Evolutionary conservation across 2,329 filamentous ascomycete species (phyloP).

Genomic region (Aureobasidium sp.): DNA sequence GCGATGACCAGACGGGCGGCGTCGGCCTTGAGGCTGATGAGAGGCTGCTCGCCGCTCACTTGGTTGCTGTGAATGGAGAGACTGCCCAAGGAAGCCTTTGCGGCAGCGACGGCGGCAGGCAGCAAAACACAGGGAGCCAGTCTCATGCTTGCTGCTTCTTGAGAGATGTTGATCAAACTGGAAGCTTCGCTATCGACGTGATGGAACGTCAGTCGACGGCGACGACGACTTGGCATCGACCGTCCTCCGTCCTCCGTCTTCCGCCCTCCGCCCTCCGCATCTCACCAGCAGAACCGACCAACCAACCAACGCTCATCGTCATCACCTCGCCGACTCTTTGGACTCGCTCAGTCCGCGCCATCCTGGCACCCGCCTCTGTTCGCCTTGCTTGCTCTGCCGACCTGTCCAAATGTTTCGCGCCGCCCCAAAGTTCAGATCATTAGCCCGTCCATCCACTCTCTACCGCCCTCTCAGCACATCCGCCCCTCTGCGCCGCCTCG

Average conservation of each 20-base stretch:
- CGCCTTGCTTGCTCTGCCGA: background rate
- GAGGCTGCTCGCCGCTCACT: conserved; percentile 33
- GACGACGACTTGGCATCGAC: background rate
- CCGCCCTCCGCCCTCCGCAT: background rate
- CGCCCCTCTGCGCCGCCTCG: background rate
- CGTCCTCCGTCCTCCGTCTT: background rate
- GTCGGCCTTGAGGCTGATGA: conserved; percentile 38
- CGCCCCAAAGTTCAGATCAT: conserved; percentile 7
- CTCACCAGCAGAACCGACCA: background rate
- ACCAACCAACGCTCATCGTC: background rate
- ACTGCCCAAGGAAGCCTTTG: conserved; percentile 27
- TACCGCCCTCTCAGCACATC: conserved; percentile 4
- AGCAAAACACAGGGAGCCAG: conserved; percentile 34
- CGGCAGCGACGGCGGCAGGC: conserved; percentile 33
- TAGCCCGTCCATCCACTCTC: conserved; percentile 1
- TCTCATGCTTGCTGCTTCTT: conserved; percentile 36
- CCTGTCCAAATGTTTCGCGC: conserved; percentile 14
- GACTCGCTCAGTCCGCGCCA: background rate
- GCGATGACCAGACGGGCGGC: conserved; percentile 46
- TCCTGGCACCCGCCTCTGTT: background rate
- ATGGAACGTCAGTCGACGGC: conserved; percentile 10
- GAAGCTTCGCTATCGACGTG: background rate
- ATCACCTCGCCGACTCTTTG: background rate
- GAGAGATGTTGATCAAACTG: background rate
- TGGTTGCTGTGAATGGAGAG: conserved; percentile 34